These are phyloP conservation scores for Pseudevernia furfuracea DNA, from an alignment of 495 filamentous ascomycete genomes.

Conservation along the genomic window DNA sequence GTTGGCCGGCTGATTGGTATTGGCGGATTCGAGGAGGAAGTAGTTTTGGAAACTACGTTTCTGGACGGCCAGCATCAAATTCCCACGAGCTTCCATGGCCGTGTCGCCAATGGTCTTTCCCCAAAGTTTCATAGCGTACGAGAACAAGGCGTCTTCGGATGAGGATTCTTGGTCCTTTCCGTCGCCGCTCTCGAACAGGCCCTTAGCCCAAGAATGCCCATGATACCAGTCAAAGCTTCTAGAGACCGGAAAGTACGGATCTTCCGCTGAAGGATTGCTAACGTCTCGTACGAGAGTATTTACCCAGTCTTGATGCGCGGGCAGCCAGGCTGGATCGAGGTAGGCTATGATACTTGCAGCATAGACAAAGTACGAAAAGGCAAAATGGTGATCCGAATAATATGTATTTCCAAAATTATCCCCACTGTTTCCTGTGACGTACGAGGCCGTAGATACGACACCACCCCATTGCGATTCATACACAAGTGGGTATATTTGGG, in stretches of 20 bases:
- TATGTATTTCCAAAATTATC: constrained; percentile 74
- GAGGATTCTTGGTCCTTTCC: constrained; percentile 90
- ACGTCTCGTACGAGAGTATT: constrained; percentile 70
- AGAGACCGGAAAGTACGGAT: constrained; percentile 74
- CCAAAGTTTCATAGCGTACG: constrained; percentile 93
- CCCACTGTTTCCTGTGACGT: constrained; percentile 61
- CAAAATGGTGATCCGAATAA: constrained; percentile 98
- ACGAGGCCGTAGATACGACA: constrained; percentile 74
- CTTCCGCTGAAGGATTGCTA: constrained; percentile 63
- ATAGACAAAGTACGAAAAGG: constrained; percentile 83
- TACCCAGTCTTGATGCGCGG: constrained; percentile 68
- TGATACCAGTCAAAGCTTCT: constrained; percentile 89
- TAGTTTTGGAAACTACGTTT: constrained; percentile 65
- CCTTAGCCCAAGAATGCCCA: constrained; percentile 94
- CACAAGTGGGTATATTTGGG: constrained; percentile 69
- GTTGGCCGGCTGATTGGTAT: constrained; percentile 65
- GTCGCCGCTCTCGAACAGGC: constrained; percentile 80
- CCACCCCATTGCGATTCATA: constrained; percentile 83
- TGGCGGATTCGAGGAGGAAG: constrained; percentile 65
- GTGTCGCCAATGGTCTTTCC: constrained; percentile 63
- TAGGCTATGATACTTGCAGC: constrained; percentile 77
- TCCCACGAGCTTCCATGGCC: constrained; percentile 79
- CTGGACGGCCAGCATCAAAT: constrained; percentile 73
- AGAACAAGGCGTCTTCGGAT: constrained; percentile 83
- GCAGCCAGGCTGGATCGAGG: constrained; percentile 71